Conservation (phyloP, 441 rosid species). For the Adansonia gregorii region DNA sequence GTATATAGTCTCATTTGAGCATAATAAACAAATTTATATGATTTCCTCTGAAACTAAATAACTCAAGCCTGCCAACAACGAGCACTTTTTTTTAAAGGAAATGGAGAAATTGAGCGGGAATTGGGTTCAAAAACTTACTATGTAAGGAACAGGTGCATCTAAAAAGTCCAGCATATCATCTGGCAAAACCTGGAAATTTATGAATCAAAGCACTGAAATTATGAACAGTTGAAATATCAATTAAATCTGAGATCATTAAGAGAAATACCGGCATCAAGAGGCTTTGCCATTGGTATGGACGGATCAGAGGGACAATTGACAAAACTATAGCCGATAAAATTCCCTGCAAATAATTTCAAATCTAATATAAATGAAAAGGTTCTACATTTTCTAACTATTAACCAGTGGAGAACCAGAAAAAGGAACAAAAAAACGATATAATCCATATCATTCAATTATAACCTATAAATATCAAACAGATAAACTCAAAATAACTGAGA, state of each 20-base stretch:
- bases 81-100: neutral
- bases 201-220: slow-evolving; percentile 28
- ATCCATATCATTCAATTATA: slow-evolving; percentile 17
- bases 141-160: slow-evolving; percentile 81
- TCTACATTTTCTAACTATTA: neutral
- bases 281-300: slow-evolving; percentile 98
- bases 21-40: neutral
- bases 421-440: neutral
- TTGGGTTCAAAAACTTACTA: slow-evolving; percentile 50
- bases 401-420: neutral
- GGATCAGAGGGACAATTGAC: slow-evolving; percentile 80
- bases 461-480: neutral
- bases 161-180: slow-evolving; percentile 78
- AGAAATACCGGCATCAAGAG: slow-evolving; percentile 84
- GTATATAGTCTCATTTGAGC: neutral
- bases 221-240: slow-evolving; percentile 12
- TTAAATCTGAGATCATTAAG: slow-evolving; percentile 13
- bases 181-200: slow-evolving; percentile 63
- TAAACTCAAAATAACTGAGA: neutral
- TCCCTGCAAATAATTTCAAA: slow-evolving; percentile 55
- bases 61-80: neutral
- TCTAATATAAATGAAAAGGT: slow-evolving; percentile 12
- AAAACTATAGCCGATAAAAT: slow-evolving; percentile 81
- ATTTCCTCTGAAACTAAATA: slow-evolving; percentile 1
- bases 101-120: neutral